Evolutionary conservation across 1,284 basidiomycete species (phyloP), one percentile per base, ranked within the genome.

Genomic region (Cryptococcus sp.): DNA sequence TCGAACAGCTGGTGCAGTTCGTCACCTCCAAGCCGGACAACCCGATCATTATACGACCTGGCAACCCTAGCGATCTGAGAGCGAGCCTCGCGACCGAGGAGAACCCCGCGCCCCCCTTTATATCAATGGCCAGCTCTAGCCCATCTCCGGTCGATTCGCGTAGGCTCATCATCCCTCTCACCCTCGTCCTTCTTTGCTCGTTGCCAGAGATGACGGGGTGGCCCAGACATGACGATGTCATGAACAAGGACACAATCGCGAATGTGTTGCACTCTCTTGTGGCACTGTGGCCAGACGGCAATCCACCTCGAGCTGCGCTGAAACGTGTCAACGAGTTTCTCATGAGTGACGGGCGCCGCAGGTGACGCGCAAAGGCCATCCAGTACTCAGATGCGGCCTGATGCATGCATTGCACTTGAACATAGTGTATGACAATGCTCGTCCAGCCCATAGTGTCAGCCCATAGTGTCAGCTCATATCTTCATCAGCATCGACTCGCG

Each of bases 251-350:
- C 0, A 55, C 50, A 2, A 67, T 74, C 13, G 70, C 75, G 0
- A 56, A 60, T 27, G 53, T 60, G 17, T 62, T 79, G 10, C 75
- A 78, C 50, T 50, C 53, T 42, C 64, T 79, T 17, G 68, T 78
- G 6, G 57, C 74, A 2, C 65, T 71, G 0, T 74, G 78, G 72
- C 77, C 75, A 0, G 73, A 77, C 55, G 74, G 73, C 5, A 79
- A 79, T 55, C 76, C 76, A 1, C 71, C 75, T 19, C 59, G 77
- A 16, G 71, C 73, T 0, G 74, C 73, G 1, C 52, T 79, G 50
- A 78, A 75, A 59, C 50, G 77, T 38, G 67, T 78, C 51, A 79
- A 79, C 60, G 76, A 78, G 65, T 70, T 73, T 50, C 60, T 77
- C 20, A 77, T 79, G 71, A 67, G 70, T 27, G 55, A 49, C 15